Base-by-base conservation (phyloP, 352 stramenopile species). In the Phytophthora constricta region DNA sequence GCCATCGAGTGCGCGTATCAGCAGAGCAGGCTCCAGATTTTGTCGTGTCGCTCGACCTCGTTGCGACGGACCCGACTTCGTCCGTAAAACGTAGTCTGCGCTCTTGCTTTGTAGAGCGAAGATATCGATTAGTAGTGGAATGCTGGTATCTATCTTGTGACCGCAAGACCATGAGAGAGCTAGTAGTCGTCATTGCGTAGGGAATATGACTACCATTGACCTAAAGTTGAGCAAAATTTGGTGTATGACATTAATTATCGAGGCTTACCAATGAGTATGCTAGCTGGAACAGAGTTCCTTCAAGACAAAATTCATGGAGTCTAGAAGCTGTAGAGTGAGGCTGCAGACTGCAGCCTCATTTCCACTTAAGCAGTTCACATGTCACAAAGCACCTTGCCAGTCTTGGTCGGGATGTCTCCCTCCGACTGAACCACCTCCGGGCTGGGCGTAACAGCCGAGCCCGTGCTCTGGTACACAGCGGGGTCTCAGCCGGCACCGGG, bases 21-120 rank as follows among this genome's bases (percentile, higher is more conserved):
- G 20, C 34, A 42, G 25, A 34, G 46, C 4, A 51, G 3, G 26
- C 45, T 31, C 26, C 22, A 9, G 25, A 51, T 13, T 62, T 68
- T 19, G 51, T 56, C 17, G 41, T 67, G 34, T 5, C 19, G 11
- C 41, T 62, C 42, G 51, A 62, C 26, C 50, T 62, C 4, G 22
- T n/a, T 13, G 2, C 26, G 1, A 26, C 5, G 4, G n/a, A 37
- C n/a, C 41, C 22, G n/a, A 8, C 17, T 14, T 5, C 42, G 7
- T 14, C 22, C 5, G 37, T 56, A 9, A 31, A 50, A 25, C 28
- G 51, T n/a, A 57, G 31, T 17, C 46, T 57, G 19, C 43, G 33
- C 31, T 62, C 60, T n/a, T 62, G 50, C 39, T 68, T 57, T 31
- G 23, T 68, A n/a, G 51, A 56, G 9, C 31, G 25, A 23, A 49